These are phyloP conservation scores for Pyrenula massariospora DNA, from an alignment of 495 filamentous ascomycete species.

Conservation along the genomic window DNA sequence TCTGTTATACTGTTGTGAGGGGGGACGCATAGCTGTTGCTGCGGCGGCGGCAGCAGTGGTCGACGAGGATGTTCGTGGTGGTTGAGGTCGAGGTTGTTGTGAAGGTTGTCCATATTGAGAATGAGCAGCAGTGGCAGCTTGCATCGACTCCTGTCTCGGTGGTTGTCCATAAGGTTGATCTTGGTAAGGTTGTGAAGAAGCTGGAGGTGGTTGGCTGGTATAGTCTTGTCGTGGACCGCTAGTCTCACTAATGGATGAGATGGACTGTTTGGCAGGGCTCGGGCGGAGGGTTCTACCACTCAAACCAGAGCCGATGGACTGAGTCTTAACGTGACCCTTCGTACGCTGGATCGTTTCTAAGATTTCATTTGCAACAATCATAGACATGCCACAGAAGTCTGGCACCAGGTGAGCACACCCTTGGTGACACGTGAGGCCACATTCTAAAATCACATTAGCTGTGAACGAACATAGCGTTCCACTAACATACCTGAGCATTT, in stretches of 20 bases:
- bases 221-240: slow-evolving; percentile 24
- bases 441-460: slow-evolving; percentile 51
- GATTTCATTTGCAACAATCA: slow-evolving; percentile 93
- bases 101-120: slow-evolving; percentile 26
- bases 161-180: slow-evolving; percentile 37
- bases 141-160: slow-evolving; percentile 30
- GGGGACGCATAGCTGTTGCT: slow-evolving; percentile 19
- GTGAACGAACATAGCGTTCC: background rate
- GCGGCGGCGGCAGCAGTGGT: slow-evolving; percentile 21
- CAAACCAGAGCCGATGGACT: slow-evolving; percentile 40
- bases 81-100: slow-evolving; percentile 19
- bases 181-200: slow-evolving; percentile 32
- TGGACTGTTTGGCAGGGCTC: slow-evolving; percentile 20
- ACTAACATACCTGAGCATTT: slow-evolving; percentile 67
- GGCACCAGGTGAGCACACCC: slow-evolving; percentile 91
- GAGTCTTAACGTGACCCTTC: slow-evolving; percentile 34
- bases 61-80: slow-evolving; percentile 22
- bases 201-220: slow-evolving; percentile 27
- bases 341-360: slow-evolving; percentile 37
- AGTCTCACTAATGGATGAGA: slow-evolving; percentile 34
- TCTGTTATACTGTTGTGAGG: slow-evolving; percentile 24
- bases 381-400: slow-evolving; percentile 99
- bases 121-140: slow-evolving; percentile 35
- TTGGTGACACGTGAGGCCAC: slow-evolving; percentile 79
- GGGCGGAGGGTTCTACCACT: slow-evolving; percentile 56